Evolutionary conservation across 164 flowering plant genomes (phyloP).

Genomic region (Stephania cephalantha): DNA sequence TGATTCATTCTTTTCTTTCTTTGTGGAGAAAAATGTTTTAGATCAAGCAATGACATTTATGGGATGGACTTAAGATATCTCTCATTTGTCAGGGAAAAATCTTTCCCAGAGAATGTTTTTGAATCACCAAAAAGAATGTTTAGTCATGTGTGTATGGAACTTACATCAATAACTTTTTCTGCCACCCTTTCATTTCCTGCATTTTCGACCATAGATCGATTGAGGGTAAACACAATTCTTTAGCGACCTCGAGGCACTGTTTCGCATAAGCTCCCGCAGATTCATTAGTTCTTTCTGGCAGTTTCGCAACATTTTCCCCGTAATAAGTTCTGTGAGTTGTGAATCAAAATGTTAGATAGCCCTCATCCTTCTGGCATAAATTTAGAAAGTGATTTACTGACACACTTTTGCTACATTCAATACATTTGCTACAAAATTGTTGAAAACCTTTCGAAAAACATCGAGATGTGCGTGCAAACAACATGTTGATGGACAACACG

Average conservation of each 20-base stretch:
- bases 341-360: neutral
- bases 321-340: constrained; percentile 39
- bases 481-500: too few relatives aligned
- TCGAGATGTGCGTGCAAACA: too few relatives aligned
- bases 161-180: constrained; percentile 64
- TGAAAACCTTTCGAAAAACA: too few relatives aligned
- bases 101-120: neutral
- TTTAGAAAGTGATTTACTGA: too few relatives aligned
- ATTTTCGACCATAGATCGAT: constrained; percentile 83
- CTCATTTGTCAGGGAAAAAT: neutral
- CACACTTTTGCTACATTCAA: too few relatives aligned
- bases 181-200: constrained; percentile 83
- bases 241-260: constrained; percentile 59
- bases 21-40: neutral
- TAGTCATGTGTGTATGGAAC: constrained; percentile 11
- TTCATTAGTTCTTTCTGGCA: constrained; percentile 81
- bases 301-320: constrained; percentile 56
- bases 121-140: too few relatives aligned
- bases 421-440: too few relatives aligned
- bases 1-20: neutral
- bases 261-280: constrained; percentile 63
- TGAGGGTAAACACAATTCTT: constrained; percentile 46
- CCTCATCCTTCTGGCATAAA: neutral
- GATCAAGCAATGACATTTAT: too few relatives aligned
- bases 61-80: neutral